Base-by-base conservation (phyloP, 805 yeast genomes). In the Priceomyces medius region DNA sequence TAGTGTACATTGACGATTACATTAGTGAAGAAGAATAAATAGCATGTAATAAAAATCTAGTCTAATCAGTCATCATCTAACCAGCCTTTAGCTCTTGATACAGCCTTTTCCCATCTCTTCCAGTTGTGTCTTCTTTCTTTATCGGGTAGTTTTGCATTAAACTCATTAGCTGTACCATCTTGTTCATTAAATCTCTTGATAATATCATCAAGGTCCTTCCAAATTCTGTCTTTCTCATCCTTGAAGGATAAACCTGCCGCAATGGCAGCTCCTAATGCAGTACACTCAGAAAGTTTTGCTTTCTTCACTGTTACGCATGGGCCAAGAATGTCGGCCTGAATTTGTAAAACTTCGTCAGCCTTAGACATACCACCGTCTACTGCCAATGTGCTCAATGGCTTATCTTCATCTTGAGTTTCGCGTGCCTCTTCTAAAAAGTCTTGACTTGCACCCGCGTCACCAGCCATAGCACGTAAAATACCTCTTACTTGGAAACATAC, bases 311-410 rank as follows among this genome's bases (percentile, higher is more conserved):
- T 80, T 28, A 83, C 86, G 64, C 89, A 80, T 1, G 93, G 91
- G 3, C 97, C 97, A 51, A 88, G 73, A 47, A 90, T 83, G 61
- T 90, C 95, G 6, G 96, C 85, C 66, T 90, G 97, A 48, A 90
- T 88, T 69, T 88, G 96, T 84, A 91, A 85, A 39, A 89, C 91
- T 54, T 85, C 91, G 56, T 84, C 83, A 14, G 96, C 88, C 53
- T 85, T 80, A 17, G 96, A 85, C 93, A 90, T 85, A 51, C 98
- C 98, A 41, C 97, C 98, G 60, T 90, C 98, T 18, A 90, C 96
- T 23, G 88, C 83, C 45, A 85, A 67, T 12, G 73, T 57, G 3
- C 79, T 71, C 49, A 81, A 69, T 32, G 81, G 73, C 44, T 56
- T 52, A 24, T 55, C 45, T 56, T 65, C 64, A 50, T 79, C 62